phyloP scores from a whole-genome alignment of 805 yeast species.

The Maudiozyma saulgeensis region DNA sequence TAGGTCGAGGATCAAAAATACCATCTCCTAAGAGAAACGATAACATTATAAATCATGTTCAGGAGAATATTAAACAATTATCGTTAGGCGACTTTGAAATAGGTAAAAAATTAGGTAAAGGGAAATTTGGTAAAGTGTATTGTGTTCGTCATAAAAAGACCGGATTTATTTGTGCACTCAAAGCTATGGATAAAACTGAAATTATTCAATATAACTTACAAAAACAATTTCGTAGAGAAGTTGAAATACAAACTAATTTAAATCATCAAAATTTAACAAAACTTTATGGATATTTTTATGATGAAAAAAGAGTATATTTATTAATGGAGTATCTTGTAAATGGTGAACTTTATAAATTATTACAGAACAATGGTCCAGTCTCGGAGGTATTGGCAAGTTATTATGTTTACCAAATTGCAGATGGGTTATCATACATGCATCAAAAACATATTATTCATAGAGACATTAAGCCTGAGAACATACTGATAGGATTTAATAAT shows the following conservation, averaged over 20 bases:
- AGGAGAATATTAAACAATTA: slow-evolving; percentile 4
- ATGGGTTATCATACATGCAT: slow-evolving; percentile 72
- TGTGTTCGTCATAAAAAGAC: slow-evolving; percentile 69
- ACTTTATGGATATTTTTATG: slow-evolving; percentile 79
- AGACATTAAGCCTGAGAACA: slow-evolving; percentile 91
- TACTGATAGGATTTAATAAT: slow-evolving; percentile 66
- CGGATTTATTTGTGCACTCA: slow-evolving; percentile 80
- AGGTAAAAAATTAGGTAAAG: slow-evolving; percentile 83
- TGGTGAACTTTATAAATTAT: slow-evolving; percentile 76
- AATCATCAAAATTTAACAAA: slow-evolving; percentile 74
- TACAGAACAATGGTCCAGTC: slow-evolving; percentile 60
- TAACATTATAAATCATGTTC: not conserved
- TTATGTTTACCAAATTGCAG: slow-evolving; percentile 75
- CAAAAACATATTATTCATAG: slow-evolving; percentile 75
- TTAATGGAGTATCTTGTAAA: slow-evolving; percentile 75
- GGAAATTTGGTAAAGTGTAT: slow-evolving; percentile 87
- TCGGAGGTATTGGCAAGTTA: slow-evolving; percentile 65
- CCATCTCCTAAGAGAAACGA: slow-evolving; percentile 5
- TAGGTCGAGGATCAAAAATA: slow-evolving; percentile 2
- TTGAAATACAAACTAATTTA: slow-evolving; percentile 77
- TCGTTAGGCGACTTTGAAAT: slow-evolving; percentile 59
- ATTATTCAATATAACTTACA: slow-evolving; percentile 66
- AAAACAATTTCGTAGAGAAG: slow-evolving; percentile 79
- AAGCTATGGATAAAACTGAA: slow-evolving; percentile 82
- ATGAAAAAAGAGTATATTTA: slow-evolving; percentile 67